Evolutionary conservation across 2,329 filamentous ascomycete genomes (phyloP).

Genomic region (Gaeumannomyces sp.): DNA sequence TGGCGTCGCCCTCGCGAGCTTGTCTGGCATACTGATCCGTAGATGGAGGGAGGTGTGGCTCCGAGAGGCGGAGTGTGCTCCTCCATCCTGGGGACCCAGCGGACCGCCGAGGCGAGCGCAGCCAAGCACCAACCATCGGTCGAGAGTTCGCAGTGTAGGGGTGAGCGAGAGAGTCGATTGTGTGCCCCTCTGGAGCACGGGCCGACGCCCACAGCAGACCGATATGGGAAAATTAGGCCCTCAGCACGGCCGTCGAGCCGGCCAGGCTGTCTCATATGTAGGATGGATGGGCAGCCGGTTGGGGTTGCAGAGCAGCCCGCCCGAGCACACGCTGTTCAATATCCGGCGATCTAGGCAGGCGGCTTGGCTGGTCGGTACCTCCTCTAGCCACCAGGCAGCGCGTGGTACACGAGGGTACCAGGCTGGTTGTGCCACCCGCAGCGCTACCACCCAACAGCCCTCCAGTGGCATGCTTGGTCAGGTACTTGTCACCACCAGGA

Average conservation of each 20-base stretch:
- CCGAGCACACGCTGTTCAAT: no score
- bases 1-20: neutral
- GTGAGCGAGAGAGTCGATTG: neutral
- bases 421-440: neutral
- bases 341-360: no score
- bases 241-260: neutral
- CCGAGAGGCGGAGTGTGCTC: neutral
- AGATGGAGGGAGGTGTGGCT: neutral
- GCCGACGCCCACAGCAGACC: neutral
- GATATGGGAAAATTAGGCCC: neutral
- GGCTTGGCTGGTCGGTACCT: no score
- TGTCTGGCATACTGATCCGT: neutral
- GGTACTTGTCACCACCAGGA: neutral
- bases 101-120: neutral
- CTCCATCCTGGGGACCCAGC: neutral
- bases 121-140: neutral
- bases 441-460: neutral
- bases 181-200: neutral
- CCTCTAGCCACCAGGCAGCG: no score
- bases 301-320: no score
- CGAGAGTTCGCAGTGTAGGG: no score
- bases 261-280: neutral
- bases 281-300: neutral
- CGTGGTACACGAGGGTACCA: no score
- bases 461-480: neutral